A percentile compares a stretch with the other conserved stretches of the same genome.
These are phyloP conservation scores for Raphanus sativus DNA, from an alignment of 345 rosid species.

Conservation along the genomic window DNA sequence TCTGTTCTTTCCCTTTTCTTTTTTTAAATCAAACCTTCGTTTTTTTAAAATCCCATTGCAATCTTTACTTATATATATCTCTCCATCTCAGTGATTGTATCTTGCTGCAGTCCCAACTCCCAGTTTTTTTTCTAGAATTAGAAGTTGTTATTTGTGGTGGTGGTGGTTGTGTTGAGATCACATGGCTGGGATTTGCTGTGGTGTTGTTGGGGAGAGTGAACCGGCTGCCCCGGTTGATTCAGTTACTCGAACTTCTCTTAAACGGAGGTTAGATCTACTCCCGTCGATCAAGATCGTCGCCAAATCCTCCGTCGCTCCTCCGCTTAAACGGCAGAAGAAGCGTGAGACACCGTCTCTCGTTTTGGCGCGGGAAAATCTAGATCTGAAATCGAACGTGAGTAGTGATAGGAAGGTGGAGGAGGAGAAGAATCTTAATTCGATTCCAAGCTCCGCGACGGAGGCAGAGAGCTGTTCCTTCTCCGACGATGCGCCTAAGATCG, in stretches of 20 bases:
- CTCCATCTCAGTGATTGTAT: conserved; percentile 15
- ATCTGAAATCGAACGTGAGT: conserved; percentile 5
- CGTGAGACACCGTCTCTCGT: conserved; percentile 13
- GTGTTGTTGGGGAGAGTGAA: conserved; percentile 69
- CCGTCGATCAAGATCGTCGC: conserved; percentile 53
- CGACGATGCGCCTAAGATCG: conserved; percentile 51
- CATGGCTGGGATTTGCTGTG: conserved; percentile 87
- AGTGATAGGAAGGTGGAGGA: neutral
- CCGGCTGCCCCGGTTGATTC: conserved; percentile 53
- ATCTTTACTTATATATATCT: neutral
- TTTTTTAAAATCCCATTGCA: conserved; percentile 20
- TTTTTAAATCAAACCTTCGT: conserved; percentile 26
- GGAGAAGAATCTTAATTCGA: neutral
- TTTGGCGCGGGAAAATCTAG: neutral
- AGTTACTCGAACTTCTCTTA: conserved; percentile 47
- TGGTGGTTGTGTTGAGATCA: neutral
- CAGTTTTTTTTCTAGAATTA: neutral
- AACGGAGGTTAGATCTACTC: conserved; percentile 61
- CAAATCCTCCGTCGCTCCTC: conserved; percentile 44
- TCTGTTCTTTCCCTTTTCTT: conserved; percentile 19
- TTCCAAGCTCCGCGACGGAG: neutral
- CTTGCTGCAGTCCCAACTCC: neutral
- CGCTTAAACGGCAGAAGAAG: conserved; percentile 54
- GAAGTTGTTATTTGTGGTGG: neutral
- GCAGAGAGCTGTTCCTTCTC: conserved; percentile 1